These are phyloP conservation scores for Psilocybe cubensis DNA, from an alignment of 768 basidiomycete species.

Conservation along the genomic window DNA sequence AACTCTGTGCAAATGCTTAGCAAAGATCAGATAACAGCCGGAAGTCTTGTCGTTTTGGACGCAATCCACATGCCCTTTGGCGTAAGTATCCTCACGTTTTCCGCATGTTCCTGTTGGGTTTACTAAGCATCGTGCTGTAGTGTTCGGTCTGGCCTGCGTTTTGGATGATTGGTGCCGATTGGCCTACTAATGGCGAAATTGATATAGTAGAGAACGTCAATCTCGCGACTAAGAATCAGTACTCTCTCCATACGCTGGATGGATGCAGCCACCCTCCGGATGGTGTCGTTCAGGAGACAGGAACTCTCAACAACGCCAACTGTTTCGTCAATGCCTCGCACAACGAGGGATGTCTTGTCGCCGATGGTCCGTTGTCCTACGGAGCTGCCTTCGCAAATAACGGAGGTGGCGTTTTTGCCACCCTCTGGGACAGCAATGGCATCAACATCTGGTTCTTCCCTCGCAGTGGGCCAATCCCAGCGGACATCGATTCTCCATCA, in stretches of 20 bases:
- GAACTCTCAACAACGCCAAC: neutral
- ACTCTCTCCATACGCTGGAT: neutral
- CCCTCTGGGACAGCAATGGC: constrained; percentile 1
- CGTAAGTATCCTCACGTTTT: neutral
- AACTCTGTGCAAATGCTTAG: constrained; percentile 16
- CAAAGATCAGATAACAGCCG: constrained; percentile 9
- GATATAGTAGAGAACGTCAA: constrained; percentile 6
- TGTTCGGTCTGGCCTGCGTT: constrained; percentile 3
- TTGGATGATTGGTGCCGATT: constrained; percentile 3
- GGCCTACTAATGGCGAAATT: constrained; percentile 2
- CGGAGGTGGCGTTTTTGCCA: constrained; percentile 3
- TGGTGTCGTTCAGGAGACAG: neutral
- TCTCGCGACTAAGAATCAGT: neutral
- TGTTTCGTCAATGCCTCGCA: neutral
- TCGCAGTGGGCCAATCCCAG: neutral
- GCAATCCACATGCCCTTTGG: constrained; percentile 19
- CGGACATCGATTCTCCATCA: neutral
- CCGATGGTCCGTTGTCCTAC: neutral
- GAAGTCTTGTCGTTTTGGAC: constrained; percentile 16
- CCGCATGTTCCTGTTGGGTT: neutral
- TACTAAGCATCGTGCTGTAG: neutral
- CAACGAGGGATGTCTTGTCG: constrained; percentile 1
- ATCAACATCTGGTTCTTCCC: constrained; percentile 6
- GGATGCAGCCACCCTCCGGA: neutral
- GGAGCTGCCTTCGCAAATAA: neutral